These are phyloP conservation scores for Circinella minor DNA, from an alignment of 371 early-diverging fungal genomes.

Conservation along the genomic window DNA sequence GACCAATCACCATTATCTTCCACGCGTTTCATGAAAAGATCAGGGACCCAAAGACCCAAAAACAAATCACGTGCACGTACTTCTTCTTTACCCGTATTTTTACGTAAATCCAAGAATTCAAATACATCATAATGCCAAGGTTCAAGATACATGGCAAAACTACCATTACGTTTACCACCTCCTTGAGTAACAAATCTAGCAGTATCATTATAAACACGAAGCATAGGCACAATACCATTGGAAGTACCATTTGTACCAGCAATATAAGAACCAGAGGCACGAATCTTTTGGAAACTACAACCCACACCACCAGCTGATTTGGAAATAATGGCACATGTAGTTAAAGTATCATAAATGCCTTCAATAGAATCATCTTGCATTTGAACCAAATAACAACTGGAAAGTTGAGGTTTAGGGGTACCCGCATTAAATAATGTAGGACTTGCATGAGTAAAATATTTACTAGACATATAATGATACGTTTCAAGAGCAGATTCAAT, in stretches of 20 bases:
- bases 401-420: constrained; percentile 91
- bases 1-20: constrained; percentile 91
- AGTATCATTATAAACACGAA: constrained; percentile 94
- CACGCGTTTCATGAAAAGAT: constrained; percentile 96
- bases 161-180: constrained; percentile 95
- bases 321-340: constrained; percentile 91
- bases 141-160: constrained; percentile 96
- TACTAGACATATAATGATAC: constrained; percentile 88
- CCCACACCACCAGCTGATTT: constrained; percentile 97
- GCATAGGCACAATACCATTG: constrained; percentile 94
- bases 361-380: constrained; percentile 94
- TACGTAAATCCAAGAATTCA: constrained; percentile 91
- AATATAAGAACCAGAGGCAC: constrained; percentile 88
- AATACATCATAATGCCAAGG: constrained; percentile 98
- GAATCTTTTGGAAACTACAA: constrained; percentile 89
- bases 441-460: constrained; percentile 94
- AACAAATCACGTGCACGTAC: constrained; percentile 93
- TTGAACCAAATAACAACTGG: constrained; percentile 91
- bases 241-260: constrained; percentile 93
- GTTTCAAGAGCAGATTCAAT: constrained; percentile 90
- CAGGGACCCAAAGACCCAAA: constrained; percentile 95
- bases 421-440: constrained; percentile 97
- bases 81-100: constrained; percentile 97
- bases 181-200: constrained; percentile 97
- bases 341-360: constrained; percentile 95